A percentile compares a stretch with the other conserved stretches of the same genome.
Evolutionary conservation across 768 basidiomycete genomes (phyloP).

Genomic region (Phanerodontia chrysosporium): DNA sequence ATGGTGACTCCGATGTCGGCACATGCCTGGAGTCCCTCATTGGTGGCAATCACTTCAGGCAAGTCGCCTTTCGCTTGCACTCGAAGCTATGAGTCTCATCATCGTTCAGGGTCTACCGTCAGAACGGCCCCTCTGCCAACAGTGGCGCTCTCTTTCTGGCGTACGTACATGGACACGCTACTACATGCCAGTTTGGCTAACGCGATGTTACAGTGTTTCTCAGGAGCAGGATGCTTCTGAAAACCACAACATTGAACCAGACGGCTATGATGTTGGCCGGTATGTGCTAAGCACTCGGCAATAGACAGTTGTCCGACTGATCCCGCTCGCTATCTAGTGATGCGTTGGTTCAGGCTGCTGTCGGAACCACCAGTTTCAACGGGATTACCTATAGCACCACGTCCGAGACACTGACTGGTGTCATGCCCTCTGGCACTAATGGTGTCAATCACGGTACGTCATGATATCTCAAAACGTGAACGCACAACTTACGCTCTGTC

Average conservation of each 20-base stretch:
- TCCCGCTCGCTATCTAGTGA: conserved; percentile 25
- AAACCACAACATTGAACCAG: conserved; percentile 38
- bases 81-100: not conserved
- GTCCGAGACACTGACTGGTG: conserved; percentile 40
- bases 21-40: conserved; percentile 42
- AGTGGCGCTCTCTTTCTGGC: conserved; percentile 54
- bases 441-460: conserved; percentile 47
- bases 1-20: conserved; percentile 29
- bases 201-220: conserved; percentile 46
- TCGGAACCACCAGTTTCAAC: conserved; percentile 35
- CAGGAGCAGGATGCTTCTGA: conserved; percentile 39
- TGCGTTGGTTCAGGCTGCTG: conserved; percentile 32
- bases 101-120: conserved; percentile 43
- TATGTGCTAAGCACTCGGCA: conserved; percentile 14
- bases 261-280: conserved; percentile 50
- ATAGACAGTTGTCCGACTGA: not conserved
- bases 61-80: conserved; percentile 39
- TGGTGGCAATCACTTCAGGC: conserved; percentile 50
- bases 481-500: not conserved
- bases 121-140: conserved; percentile 51
- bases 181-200: too few species aligned
- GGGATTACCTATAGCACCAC: conserved; percentile 45
- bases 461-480: not conserved
- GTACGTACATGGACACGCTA: conserved; percentile 31
- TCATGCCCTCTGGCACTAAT: conserved; percentile 44